A percentile compares a stretch with the other conserved stretches of the same genome.
Conservation (phyloP, 208 protist genomes). For the Leishmania mexicana region DNA sequence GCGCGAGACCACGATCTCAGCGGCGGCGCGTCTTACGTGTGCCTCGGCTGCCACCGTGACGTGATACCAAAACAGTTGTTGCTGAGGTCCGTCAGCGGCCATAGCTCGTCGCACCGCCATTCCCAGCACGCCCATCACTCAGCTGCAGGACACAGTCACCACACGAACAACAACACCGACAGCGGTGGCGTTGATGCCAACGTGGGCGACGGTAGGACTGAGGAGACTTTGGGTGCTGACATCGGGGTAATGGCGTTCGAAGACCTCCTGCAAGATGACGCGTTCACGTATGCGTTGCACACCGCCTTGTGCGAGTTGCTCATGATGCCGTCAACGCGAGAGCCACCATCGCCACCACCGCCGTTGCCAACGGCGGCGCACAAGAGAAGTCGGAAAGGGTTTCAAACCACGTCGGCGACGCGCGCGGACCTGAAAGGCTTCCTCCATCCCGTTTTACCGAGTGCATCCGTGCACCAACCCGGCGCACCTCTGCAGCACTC, state of each 20-base stretch:
- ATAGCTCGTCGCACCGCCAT: not conserved
- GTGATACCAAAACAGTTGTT: slow-evolving; percentile 25
- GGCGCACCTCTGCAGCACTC: not conserved
- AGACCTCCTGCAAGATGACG: slow-evolving; percentile 30
- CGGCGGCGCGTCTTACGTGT: slow-evolving; percentile 10
- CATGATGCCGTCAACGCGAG: slow-evolving; percentile 28
- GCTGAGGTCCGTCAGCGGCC: not conserved
- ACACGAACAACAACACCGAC: not conserved
- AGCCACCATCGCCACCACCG: slow-evolving; percentile 5
- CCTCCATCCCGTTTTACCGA: no score
- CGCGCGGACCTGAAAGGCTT: not conserved
- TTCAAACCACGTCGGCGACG: not conserved
- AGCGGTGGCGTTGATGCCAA: not conserved
- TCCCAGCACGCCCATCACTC: not conserved
- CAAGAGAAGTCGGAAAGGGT: not conserved
- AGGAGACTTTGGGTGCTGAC: not conserved
- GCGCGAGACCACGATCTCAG: slow-evolving; percentile 3
- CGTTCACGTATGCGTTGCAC: slow-evolving; percentile 21
- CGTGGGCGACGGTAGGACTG: not conserved
- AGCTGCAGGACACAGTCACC: not conserved
- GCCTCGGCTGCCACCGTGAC: slow-evolving; percentile 22
- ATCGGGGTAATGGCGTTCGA: slow-evolving; percentile 22
- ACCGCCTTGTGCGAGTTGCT: slow-evolving; percentile 20
- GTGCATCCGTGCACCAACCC: not conserved
- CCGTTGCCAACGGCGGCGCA: not conserved